Percentiles rank a stretch among this genome's conserved stretches.
Conservation (phyloP, 1,139 yeast genomes). For the Diutina ranongensis region DNA sequence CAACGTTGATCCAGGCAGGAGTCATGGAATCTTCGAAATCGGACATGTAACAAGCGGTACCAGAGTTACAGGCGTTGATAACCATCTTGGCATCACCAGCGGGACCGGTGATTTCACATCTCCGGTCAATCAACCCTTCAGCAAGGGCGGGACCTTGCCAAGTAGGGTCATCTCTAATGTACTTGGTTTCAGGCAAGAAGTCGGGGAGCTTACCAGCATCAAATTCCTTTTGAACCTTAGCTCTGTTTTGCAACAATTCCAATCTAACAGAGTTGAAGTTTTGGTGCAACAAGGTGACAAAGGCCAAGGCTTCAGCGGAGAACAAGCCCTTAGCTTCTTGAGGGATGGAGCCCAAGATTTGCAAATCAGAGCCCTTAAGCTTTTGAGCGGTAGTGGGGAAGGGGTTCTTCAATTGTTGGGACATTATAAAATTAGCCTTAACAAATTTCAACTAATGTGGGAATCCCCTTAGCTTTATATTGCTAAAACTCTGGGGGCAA, state of each 20-base stretch:
- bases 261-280: slow-evolving; percentile 53
- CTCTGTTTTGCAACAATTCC: slow-evolving; percentile 48
- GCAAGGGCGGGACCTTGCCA: slow-evolving; percentile 78
- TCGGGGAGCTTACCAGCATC: slow-evolving; percentile 63
- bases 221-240: slow-evolving; percentile 45
- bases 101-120: slow-evolving; percentile 85
- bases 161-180: slow-evolving; percentile 59
- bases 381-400: slow-evolving; percentile 41
- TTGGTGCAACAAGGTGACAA: slow-evolving; percentile 65
- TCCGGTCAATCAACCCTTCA: slow-evolving; percentile 66
- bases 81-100: slow-evolving; percentile 78
- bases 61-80: slow-evolving; percentile 82
- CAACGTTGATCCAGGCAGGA: slow-evolving; percentile 88
- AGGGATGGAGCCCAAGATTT: slow-evolving; percentile 54
- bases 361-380: slow-evolving; percentile 42
- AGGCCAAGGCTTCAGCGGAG: slow-evolving; percentile 58
- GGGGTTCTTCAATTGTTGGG: slow-evolving; percentile 17
- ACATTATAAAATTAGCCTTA: too few relatives aligned
- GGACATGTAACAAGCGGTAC: slow-evolving; percentile 87
- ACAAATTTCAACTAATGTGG: too few relatives aligned
- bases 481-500: not conserved
- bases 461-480: not conserved
- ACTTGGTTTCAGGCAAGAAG: slow-evolving; percentile 59
- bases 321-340: slow-evolving; percentile 48
- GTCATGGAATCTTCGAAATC: slow-evolving; percentile 93